Evolutionary conservation across 2,329 filamentous ascomycete genomes (phyloP), one percentile per base, ranked within the genome.

Genomic region (Basipetospora chlamydospora): DNA sequence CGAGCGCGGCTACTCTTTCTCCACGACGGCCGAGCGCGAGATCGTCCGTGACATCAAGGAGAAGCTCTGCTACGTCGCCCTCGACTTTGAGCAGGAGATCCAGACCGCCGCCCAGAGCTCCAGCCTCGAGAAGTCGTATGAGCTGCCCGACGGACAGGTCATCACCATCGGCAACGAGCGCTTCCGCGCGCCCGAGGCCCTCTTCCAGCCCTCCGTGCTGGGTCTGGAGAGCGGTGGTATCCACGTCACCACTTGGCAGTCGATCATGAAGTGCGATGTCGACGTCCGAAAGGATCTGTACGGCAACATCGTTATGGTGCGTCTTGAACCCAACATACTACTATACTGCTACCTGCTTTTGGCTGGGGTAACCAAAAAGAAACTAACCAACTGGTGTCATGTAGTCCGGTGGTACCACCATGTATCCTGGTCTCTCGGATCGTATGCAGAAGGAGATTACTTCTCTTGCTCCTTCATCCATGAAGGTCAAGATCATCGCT

Each of bases 381-480:
- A 26, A n/a, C n/a, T n/a, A n/a, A n/a, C n/a, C n/a, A n/a, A n/a
- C n/a, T n/a, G n/a, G n/a, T n/a, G n/a, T n/a, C n/a, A n/a, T n/a
- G 21, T 26, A 95, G 87, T 98, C 90, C 77, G 90, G 90, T 81
- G 90, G 90, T 78, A 98, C 90, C 60, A 98, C 90, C 65, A 96
- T 98, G 90, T 98, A 96, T 77, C 90, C 90, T 56, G 90, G 90
- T 86, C 93, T 98, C 68, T 93, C 87, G 65, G 90, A 98, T 76
- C 90, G 90, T 78, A 96, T 98, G 90, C 90, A 98, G 73, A 96
- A 98, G 85, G 90, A 98, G 77, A 96, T 98, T 65, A 96, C 87
- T 64, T 82, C 87, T 62, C 83, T 98, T 69, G 90, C 90, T 62
- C 90, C 90, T 59, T 96, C 90, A 49, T 95, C 87, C 59, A 96